Conservation (phyloP, 441 rosid genomes). For the Flueggea neowawraea region DNA sequence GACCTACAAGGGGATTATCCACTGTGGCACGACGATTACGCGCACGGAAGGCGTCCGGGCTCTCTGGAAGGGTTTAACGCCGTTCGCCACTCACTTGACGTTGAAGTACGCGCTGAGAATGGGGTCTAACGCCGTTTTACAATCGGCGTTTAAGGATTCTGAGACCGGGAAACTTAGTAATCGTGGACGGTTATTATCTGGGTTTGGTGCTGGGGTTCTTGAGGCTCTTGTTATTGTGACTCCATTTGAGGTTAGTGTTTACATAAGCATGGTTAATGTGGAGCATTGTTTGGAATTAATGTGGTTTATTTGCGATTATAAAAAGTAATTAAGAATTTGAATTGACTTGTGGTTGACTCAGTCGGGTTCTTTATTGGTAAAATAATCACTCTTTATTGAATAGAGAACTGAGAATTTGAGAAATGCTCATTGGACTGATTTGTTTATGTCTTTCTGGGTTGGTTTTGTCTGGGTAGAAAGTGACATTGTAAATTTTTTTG, state of each 20-base stretch:
- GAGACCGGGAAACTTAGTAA: slow-evolving; percentile 65
- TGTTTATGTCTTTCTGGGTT: too few species aligned
- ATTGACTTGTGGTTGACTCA: too few species aligned
- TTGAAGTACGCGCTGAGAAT: slow-evolving; percentile 84
- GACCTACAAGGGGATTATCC: slow-evolving; percentile 68
- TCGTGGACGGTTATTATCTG: slow-evolving; percentile 56
- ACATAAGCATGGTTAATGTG: too few species aligned
- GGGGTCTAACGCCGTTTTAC: slow-evolving; percentile 90
- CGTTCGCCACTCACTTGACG: slow-evolving; percentile 92
- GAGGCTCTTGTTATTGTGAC: slow-evolving; percentile 93
- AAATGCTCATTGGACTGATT: too few species aligned
- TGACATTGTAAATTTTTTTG: too few species aligned
- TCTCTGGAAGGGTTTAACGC: slow-evolving; percentile 95
- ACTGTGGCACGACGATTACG: slow-evolving; percentile 72
- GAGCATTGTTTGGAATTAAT: too few species aligned
- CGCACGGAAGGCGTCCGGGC: slow-evolving; percentile 80
- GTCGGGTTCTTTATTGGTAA: too few species aligned
- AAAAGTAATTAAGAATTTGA: too few species aligned
- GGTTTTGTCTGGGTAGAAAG: too few species aligned
- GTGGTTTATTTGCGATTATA: too few species aligned
- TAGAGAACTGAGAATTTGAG: too few species aligned
- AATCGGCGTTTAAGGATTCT: slow-evolving; percentile 72
- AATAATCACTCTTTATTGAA: too few species aligned
- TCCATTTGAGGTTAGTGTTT: slow-evolving; percentile 71
- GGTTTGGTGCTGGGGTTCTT: slow-evolving; percentile 95